Evolutionary conservation across 2,329 filamentous ascomycete genomes (phyloP), one percentile per base, ranked within the genome.

Genomic region (Colletotrichum salicis): DNA sequence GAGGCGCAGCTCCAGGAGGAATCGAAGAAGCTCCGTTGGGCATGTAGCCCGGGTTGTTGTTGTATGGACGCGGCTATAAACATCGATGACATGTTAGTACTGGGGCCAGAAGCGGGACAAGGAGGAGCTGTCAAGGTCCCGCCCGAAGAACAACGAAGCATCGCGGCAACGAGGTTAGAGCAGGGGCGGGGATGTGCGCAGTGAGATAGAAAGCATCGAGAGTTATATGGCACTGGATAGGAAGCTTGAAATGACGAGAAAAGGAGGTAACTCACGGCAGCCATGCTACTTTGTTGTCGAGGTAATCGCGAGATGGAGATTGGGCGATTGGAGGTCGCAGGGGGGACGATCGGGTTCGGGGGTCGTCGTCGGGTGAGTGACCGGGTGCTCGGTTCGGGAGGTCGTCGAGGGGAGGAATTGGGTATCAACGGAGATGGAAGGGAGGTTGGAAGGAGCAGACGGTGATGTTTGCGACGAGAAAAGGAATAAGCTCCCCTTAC

Each of bases 1-100:
- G 88, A 75, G 90, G 90, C 55, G 88, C 87, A 75, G 90, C 90
- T 79, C 90, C 90, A 52, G 89, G 84, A 74, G 87, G 87, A 56
- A 88, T 80, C 74, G 84, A 82, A 69, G 83, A 82, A 75, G 86
- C 87, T 79, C 90, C 90, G 83, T 92, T 92, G 77, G 89, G 87
- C 79, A 92, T 83, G 82, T 90, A 92, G 82, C 86, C 86, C 76
- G 82, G 81, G 79, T 84, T 86, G 80, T 84, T 87, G 82, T 84
- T 87, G 82, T 84, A 84, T 75, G 81, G 78, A 79, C 83, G 83
- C 75, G 81, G 78, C 84, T 85, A 45, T 60, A 29, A 56, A 51
- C 24, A 48, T 48, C 61, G 71, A 67, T 67, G 67, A 29, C 63
- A 60, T 70, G 56, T 70, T 33, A 71, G 71, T 63, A 71, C 56